Evolutionary conservation across 495 filamentous ascomycete genomes (phyloP), one percentile per base, ranked within the genome.

Genomic region (Talaromyces ruber): DNA sequence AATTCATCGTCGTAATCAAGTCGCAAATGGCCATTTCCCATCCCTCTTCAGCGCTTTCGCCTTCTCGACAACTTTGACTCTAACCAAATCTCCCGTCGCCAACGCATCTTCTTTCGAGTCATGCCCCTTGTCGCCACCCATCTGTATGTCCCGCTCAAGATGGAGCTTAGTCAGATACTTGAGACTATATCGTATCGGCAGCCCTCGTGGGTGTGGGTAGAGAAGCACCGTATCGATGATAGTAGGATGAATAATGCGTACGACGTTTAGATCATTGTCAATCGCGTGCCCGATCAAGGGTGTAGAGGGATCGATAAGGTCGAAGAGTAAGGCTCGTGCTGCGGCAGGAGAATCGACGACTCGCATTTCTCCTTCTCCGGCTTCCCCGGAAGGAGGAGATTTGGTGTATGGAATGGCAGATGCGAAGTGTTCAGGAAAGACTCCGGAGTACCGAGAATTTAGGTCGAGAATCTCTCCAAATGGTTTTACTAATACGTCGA

Each of bases 211-310:
- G 65, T 94, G 89, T 0, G 92, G 92, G 70, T 83, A 98, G 0
- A 97, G 82, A 0, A 97, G 74, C 24, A 89, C 83, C 2, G 92
- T 96, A 73, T 99, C 94, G 65, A 98, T 81, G 53, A 97, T 80
- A 1, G 82, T 87, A 0, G 87, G 88, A 67, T 98, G 94, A 52
- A 95, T 86, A 50, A 98, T 79, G 12, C 94, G 86, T 53, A 86
- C 76, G 14, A 85, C 82, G 69, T 94, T 94, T 24, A 98, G 81
- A 68, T 98, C 94, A 69, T 98, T 98, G 68, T 98, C 94, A 9
- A 98, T 84, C 6, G 90, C 93, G 72, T 98, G 94, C 22, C 94
- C 94, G 47, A 98, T 88, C 5, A 98, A 73, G 0, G 91, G 91
- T 0, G 92, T 97, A 1, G 80, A 72, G 0, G 90, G 88, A 16